These are phyloP conservation scores for Tricholoma flavovirens DNA, from an alignment of 768 basidiomycete species.

Conservation along the genomic window DNA sequence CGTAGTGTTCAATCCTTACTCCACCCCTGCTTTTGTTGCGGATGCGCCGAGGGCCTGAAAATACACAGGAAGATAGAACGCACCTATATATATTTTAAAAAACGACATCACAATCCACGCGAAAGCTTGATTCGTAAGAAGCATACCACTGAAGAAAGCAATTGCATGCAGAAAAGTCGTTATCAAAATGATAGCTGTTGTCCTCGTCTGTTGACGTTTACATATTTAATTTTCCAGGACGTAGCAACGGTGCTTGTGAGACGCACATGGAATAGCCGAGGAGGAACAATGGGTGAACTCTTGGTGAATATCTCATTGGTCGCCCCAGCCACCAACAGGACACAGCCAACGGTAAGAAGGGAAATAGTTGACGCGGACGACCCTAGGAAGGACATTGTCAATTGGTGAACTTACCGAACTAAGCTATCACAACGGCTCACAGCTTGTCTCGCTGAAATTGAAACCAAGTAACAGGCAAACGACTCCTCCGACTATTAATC, in stretches of 20 bases:
- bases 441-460: slow-evolving; percentile 60
- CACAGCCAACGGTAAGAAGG: slow-evolving; percentile 53
- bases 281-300: slow-evolving; percentile 67
- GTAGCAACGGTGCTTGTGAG: neutral
- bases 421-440: slow-evolving; percentile 33
- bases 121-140: neutral
- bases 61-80: slow-evolving; percentile 70
- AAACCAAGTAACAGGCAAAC: slow-evolving; percentile 68
- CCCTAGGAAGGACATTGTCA: slow-evolving; percentile 35
- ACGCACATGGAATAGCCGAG: slow-evolving; percentile 64
- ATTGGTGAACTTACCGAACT: neutral
- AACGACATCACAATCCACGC: neutral
- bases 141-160: slow-evolving; percentile 51
- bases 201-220: slow-evolving; percentile 49
- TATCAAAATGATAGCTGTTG: slow-evolving; percentile 56
- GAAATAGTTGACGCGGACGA: slow-evolving; percentile 52
- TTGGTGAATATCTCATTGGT: slow-evolving; percentile 59
- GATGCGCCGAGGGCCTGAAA: slow-evolving; percentile 75
- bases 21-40: slow-evolving; percentile 63
- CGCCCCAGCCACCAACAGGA: slow-evolving; percentile 42
- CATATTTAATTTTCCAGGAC: neutral
- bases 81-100: slow-evolving; percentile 27
- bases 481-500: slow-evolving; percentile 59
- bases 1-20: slow-evolving; percentile 32
- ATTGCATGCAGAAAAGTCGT: slow-evolving; percentile 58